Conservation (phyloP, 169 alveolate genomes). For the Eimeria falciformis region DNA sequence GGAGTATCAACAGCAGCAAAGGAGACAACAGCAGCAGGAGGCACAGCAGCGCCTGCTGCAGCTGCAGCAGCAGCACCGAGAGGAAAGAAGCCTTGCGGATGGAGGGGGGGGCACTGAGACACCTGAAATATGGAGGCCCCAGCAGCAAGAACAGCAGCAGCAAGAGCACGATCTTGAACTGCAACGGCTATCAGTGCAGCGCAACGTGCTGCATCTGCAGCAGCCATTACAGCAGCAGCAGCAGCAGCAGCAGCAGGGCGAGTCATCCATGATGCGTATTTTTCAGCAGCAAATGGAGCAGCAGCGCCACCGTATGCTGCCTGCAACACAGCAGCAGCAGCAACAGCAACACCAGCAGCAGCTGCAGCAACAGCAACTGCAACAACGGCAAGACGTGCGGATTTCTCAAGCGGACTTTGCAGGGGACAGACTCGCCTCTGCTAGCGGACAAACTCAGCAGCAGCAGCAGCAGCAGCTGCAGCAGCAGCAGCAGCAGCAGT, state of each 20-base stretch:
- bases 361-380: background rate
- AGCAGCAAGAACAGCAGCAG: background rate
- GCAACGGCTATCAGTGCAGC: background rate
- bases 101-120: too few relatives aligned
- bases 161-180: background rate
- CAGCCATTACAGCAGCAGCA: background rate
- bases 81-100: too few relatives aligned
- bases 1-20: background rate
- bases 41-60: too few relatives aligned
- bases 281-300: background rate
- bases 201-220: background rate
- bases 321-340: background rate
- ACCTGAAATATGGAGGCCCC: too few relatives aligned
- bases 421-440: background rate
- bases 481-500: conserved; percentile 22
- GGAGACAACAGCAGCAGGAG: background rate
- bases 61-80: too few relatives aligned
- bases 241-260: background rate
- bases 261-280: too few relatives aligned
- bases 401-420: background rate
- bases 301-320: background rate
- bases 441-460: background rate
- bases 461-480: conserved; percentile 20
- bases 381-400: background rate
- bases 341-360: conserved; percentile 12